Conservation (phyloP, 129 eudicot species). For the Flaveria sonorensis region DNA sequence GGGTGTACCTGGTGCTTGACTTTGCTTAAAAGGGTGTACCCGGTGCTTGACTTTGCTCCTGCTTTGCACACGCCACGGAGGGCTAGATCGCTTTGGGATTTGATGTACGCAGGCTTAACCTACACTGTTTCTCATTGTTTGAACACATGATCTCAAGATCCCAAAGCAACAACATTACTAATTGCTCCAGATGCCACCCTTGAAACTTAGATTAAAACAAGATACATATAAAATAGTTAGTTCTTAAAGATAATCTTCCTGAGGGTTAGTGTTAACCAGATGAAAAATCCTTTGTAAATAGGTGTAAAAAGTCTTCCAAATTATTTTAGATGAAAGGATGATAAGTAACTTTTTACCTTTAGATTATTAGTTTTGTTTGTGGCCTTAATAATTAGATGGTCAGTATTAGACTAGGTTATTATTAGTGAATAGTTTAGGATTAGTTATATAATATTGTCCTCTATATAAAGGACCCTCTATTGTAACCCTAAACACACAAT, state of each 20-base stretch:
- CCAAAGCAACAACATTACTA: too few relatives aligned
- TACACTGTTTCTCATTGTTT: too few relatives aligned
- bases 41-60: too few relatives aligned
- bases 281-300: neutral
- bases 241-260: neutral
- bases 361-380: neutral
- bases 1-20: neutral
- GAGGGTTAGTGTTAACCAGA: neutral
- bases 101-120: too few relatives aligned
- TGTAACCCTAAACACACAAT: too few relatives aligned
- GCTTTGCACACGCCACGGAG: too few relatives aligned
- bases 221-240: neutral
- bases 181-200: neutral
- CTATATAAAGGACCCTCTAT: too few relatives aligned
- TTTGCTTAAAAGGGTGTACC: neutral
- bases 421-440: too few relatives aligned
- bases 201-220: neutral
- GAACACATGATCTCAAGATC: too few relatives aligned
- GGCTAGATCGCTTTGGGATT: too few relatives aligned
- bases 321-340: neutral
- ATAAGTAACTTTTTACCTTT: neutral
- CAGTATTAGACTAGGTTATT: too few relatives aligned
- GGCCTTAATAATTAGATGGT: neutral
- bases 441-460: too few relatives aligned
- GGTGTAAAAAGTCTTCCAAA: neutral